phyloP scores from a whole-genome alignment of 1,284 basidiomycete genomes.

The Rugosomyces carneus region DNA sequence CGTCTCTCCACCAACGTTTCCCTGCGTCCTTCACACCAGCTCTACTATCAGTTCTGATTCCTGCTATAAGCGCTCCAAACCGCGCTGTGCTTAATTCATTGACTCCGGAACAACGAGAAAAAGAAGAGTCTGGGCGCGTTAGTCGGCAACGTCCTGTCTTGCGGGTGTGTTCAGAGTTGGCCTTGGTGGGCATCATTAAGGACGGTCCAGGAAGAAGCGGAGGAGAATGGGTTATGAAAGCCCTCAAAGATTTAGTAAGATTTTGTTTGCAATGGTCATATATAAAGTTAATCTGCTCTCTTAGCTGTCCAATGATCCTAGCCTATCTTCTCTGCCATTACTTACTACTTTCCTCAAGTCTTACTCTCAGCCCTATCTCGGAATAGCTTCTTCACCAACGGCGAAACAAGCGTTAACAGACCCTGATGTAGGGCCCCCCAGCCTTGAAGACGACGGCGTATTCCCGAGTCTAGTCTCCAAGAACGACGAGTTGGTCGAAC shows the following conservation, averaged over 20 bases:
- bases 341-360: constrained; percentile 82
- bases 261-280: constrained; percentile 3
- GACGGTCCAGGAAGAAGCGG: constrained; percentile 65
- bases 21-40: constrained; percentile 72
- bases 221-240: constrained; percentile 84
- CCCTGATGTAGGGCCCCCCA: constrained; percentile 47
- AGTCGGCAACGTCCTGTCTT: constrained; percentile 80
- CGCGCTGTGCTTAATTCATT: constrained; percentile 54
- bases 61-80: constrained; percentile 62
- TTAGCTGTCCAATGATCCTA: constrained; percentile 83
- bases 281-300: constrained; percentile 4
- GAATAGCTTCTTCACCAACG: constrained; percentile 49
- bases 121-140: constrained; percentile 82
- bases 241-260: constrained; percentile 71
- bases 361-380: constrained; percentile 77
- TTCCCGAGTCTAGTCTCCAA: constrained; percentile 44
- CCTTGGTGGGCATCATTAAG: constrained; percentile 76
- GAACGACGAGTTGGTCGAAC: constrained; percentile 73
- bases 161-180: constrained; percentile 86
- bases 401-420: constrained; percentile 52
- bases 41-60: constrained; percentile 59
- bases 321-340: constrained; percentile 80
- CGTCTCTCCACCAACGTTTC: constrained; percentile 85
- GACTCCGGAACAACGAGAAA: constrained; percentile 81
- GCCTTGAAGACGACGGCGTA: constrained; percentile 30